Evolutionary conservation across 306 rosid genomes (phyloP).

Genomic region (Lotus japonicus): DNA sequence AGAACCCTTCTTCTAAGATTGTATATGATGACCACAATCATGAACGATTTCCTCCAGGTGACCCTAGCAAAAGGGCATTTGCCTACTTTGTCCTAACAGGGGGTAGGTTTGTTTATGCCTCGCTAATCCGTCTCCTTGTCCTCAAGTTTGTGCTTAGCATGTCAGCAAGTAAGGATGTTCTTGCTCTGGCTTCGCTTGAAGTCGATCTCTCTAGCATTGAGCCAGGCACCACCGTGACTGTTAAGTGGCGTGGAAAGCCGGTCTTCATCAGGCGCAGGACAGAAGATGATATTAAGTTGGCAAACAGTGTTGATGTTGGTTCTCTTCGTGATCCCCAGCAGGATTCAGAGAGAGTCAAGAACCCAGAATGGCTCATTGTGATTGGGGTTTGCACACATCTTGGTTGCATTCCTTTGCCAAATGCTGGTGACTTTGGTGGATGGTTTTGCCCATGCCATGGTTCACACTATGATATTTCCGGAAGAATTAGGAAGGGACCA

Average conservation of each 20-base stretch:
- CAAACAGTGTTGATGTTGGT: conserved; percentile 64
- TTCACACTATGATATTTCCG: conserved; percentile 78
- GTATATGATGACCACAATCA: conserved; percentile 69
- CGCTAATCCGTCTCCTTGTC: conserved; percentile 66
- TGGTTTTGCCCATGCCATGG: conserved; percentile 97
- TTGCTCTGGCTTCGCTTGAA: conserved; percentile 79
- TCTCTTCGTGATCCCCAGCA: conserved; percentile 78
- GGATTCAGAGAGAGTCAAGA: conserved; percentile 64
- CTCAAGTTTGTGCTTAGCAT: conserved; percentile 83
- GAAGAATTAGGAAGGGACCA: conserved; percentile 83
- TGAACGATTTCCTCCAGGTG: conserved; percentile 75
- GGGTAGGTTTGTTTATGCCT: conserved; percentile 79
- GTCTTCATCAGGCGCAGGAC: conserved; percentile 86
- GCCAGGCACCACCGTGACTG: conserved; percentile 75
- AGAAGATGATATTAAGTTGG: conserved; percentile 65
- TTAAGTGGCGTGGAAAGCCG: conserved; percentile 91
- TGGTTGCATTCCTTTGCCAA: conserved; percentile 90
- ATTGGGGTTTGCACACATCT: conserved; percentile 86
- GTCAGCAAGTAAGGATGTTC: conserved; percentile 94
- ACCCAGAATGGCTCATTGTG: conserved; percentile 84
- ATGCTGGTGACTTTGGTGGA: conserved; percentile 85
- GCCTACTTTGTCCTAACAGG: conserved; percentile 81
- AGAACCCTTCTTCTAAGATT: conserved; percentile 70
- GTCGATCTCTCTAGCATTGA: conserved; percentile 83
- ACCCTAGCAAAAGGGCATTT: conserved; percentile 91